Base-by-base conservation (phyloP, 345 rosid genomes). In the Eucalyptus curtisii region DNA sequence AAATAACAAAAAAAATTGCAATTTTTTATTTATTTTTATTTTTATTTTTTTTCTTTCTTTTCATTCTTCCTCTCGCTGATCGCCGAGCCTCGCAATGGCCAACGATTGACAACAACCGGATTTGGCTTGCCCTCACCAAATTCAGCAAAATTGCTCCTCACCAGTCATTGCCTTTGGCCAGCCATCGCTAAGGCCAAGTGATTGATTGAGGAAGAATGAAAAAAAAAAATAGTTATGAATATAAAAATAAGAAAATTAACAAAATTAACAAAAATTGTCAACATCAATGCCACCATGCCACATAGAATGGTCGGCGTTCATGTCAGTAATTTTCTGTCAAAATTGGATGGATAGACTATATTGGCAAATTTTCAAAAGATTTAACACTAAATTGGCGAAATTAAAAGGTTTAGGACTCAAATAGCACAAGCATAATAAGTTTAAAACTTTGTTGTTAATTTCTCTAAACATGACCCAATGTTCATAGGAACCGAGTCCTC, bases 81-180 rank as follows among this genome's bases (percentile, higher is more conserved):
- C 12, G 5, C 27, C 2, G 0, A 1, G 2, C 27, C 12, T 22
- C 1, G 12, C 12, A 16, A 50, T 55, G 3, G 30, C 61, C 30
- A 10, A 55, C 13, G 1, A 55, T 7, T 52, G 57, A 52, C 57
- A 52, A 19, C 4, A 0, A 52, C 10, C 10, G 2, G 2, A 52
- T 52, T 52, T 1, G 0, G 57, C 57, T 52, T 1, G 4, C 24
- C 57, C 57, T 19, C 4, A 0, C 57, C 24, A 19, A 52, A 19
- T 19, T 52, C 24, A 1, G 24, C 55, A 52, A 52, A 52, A 52
- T 52, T 52, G 24, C 57, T 52, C 55, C 55, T 52, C 24, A 52
- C 55, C 4, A 0, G 9, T 52, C 57, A 52, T 52, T 52, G 57
- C 57, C 25, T 52, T 52, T 52, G 57, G 57, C 57, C 5, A 7